Conservation (phyloP, 1,284 basidiomycete genomes). For the Ustilago tritici region DNA sequence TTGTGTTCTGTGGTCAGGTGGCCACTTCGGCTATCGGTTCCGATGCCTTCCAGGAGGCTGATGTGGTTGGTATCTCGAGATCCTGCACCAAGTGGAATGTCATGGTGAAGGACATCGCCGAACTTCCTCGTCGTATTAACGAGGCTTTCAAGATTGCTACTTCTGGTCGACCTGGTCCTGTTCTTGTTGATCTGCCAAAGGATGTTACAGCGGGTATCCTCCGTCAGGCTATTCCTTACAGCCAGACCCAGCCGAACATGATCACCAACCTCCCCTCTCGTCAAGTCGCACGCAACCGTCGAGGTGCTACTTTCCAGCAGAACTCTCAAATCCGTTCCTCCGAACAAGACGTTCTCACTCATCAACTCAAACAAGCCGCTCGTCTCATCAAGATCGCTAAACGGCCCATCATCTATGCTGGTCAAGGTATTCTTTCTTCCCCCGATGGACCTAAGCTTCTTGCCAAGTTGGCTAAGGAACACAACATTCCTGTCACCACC, state of each 20-base stretch:
- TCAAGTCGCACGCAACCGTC: constrained; percentile 59
- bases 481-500: constrained; percentile 96
- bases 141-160: constrained; percentile 99
- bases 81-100: constrained; percentile 99
- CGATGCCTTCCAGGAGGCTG: constrained; percentile 98
- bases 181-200: constrained; percentile 96
- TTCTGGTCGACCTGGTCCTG: constrained; percentile 93
- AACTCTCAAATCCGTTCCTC: constrained; percentile 29
- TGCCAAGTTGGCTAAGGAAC: constrained; percentile 81
- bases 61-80: constrained; percentile 93
- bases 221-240: constrained; percentile 85
- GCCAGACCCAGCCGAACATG: constrained; percentile 85
- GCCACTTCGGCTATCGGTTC: constrained; percentile 97
- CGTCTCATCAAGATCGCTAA: constrained; percentile 90
- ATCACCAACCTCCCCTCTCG: constrained; percentile 62
- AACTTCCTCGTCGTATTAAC: constrained; percentile 94
- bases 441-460: constrained; percentile 86
- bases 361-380: constrained; percentile 86
- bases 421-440: constrained; percentile 87
- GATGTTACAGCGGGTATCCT: constrained; percentile 95
- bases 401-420: constrained; percentile 92
- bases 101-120: constrained; percentile 97
- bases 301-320: constrained; percentile 45
- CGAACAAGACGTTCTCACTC: constrained; percentile 40
- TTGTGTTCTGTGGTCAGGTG: constrained; percentile 97